These are phyloP conservation scores for Zea luxurians DNA, from an alignment of 176 grass and related monocot species.

Conservation along the genomic window DNA sequence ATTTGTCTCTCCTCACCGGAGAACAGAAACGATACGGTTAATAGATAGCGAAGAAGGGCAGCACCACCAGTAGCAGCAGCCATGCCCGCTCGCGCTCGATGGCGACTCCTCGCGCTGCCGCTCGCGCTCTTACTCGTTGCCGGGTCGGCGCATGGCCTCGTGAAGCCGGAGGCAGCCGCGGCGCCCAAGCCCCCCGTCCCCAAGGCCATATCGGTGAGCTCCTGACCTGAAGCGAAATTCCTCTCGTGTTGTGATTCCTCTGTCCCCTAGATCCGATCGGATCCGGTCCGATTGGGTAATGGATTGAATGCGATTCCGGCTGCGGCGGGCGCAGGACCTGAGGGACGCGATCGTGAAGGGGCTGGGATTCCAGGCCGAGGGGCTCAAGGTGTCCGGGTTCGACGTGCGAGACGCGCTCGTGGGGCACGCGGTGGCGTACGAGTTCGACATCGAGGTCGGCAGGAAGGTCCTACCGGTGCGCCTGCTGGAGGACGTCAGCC, in stretches of 20 bases:
- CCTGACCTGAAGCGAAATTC: conserved; percentile 21
- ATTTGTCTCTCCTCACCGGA: neutral
- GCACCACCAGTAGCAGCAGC: neutral
- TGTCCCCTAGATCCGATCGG: neutral
- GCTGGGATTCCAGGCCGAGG: conserved; percentile 66
- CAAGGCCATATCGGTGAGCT: conserved; percentile 75
- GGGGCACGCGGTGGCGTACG: conserved; percentile 76
- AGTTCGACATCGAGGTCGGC: conserved; percentile 83
- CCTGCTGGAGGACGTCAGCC: conserved; percentile 73
- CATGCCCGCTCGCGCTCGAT: conserved; percentile 48
- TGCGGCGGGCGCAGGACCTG: conserved; percentile 54
- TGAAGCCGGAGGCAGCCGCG: conserved; percentile 30
- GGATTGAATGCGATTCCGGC: neutral
- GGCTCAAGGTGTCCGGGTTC: conserved; percentile 80
- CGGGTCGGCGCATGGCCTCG: conserved; percentile 33
- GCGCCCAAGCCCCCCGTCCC: conserved; percentile 42
- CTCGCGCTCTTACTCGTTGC: conserved; percentile 42
- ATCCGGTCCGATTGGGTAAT: neutral
- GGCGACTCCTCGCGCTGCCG: conserved; percentile 43
- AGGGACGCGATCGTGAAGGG: conserved; percentile 76
- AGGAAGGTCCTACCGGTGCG: conserved; percentile 72
- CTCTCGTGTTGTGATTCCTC: neutral
- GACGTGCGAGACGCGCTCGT: conserved; percentile 82
- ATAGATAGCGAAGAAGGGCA: conserved; percentile 20
- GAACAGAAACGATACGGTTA: neutral